Base-by-base conservation (phyloP, 2,329 filamentous ascomycete species). In the Neofusicoccum umdonicola region DNA sequence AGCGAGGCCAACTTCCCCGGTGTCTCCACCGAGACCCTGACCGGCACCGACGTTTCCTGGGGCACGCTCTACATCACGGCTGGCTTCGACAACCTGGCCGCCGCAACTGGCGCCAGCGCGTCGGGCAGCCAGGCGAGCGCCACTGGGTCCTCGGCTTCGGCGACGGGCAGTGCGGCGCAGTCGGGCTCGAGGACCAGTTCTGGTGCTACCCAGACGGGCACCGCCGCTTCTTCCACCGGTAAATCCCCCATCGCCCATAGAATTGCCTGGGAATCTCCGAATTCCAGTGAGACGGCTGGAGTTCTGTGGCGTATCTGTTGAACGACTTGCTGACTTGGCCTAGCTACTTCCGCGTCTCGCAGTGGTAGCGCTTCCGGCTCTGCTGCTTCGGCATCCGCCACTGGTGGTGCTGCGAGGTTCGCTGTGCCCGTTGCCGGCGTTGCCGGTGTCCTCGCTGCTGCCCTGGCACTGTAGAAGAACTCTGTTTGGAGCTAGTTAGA, bases 1-100 rank as follows among this genome's bases (percentile, higher is more conserved):
- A 61, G 54, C 8, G 68, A 70, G 35, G 72, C 72, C 1, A 73
- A 73, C 48, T 68, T 67, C 45, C 71, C 72, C 2, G 71, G 72
- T 4, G 65, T 58, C 11, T 69, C 65, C 31, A 73, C 71, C 1
- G 52, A 31, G 44, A 71, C 67, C 2, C 62, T 62, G 19, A 62
- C 58, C 35, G 58, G 58, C 58, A 41, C 58, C 47, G 64, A 66
- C 42, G 17, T 60, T n/a, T 17, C 47, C 9, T 66, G 60, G n/a
- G 47, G 37, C 17, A 41, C 67, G 37, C 64, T 66, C 15, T 50
- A 60, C 15, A 56, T 68, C 50, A 68, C 66, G 13, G 66, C 66
- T 13, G 67, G 67, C 12, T 37, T 52, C 41, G 61, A 67, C n/a
- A 63, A 66, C 56, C 56, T 68, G 19, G 58, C 47, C 44, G 27